These are phyloP conservation scores for Incumbomyces lentus DNA, from an alignment of 2,329 filamentous ascomycete genomes.

Conservation along the genomic window DNA sequence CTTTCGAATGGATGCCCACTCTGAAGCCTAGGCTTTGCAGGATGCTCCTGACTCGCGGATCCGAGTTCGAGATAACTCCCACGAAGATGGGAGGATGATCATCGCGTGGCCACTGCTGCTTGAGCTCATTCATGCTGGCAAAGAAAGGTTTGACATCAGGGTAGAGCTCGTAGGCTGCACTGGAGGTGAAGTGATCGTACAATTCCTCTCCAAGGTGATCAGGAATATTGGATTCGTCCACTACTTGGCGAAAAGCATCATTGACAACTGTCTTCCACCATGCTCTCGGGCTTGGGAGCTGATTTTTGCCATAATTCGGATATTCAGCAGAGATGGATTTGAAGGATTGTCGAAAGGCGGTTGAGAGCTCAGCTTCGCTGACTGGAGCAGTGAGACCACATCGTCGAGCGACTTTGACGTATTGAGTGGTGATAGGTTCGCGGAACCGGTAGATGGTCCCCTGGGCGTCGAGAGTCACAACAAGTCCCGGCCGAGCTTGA, in stretches of 20 bases:
- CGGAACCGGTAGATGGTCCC: slow-evolving; percentile 35
- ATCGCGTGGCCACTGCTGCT: slow-evolving; percentile 5
- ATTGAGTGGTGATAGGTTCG: slow-evolving; percentile 30
- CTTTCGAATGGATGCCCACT: slow-evolving; percentile 23
- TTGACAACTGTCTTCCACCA: slow-evolving; percentile 37
- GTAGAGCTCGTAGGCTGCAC: slow-evolving; percentile 31
- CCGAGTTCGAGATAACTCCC: slow-evolving; percentile 38
- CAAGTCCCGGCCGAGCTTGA: slow-evolving; percentile 16
- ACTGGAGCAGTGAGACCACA: slow-evolving; percentile 24
- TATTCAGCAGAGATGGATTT: slow-evolving; percentile 24
- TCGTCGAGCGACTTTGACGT: slow-evolving; percentile 28
- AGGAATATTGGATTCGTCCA: slow-evolving; percentile 22
- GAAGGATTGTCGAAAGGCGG: slow-evolving; percentile 29
- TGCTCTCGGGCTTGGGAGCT: slow-evolving; percentile 29
- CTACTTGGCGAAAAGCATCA: slow-evolving; percentile 26
- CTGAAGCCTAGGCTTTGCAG: slow-evolving; percentile 30
- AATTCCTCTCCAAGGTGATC: slow-evolving; percentile 26
- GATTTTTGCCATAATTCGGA: slow-evolving; percentile 36
- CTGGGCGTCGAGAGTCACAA: slow-evolving; percentile 38
- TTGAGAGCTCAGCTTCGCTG: slow-evolving; percentile 19
- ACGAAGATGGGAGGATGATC: slow-evolving; percentile 27
- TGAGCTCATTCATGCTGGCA: slow-evolving; percentile 22
- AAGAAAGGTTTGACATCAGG: slow-evolving; percentile 32
- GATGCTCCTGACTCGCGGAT: slow-evolving; percentile 33
- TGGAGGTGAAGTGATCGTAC: slow-evolving; percentile 30